Percentiles rank a stretch among this genome's conserved stretches.
Conservation (phyloP, 2,329 filamentous ascomycete genomes). For the Samsoniella hepiali region DNA sequence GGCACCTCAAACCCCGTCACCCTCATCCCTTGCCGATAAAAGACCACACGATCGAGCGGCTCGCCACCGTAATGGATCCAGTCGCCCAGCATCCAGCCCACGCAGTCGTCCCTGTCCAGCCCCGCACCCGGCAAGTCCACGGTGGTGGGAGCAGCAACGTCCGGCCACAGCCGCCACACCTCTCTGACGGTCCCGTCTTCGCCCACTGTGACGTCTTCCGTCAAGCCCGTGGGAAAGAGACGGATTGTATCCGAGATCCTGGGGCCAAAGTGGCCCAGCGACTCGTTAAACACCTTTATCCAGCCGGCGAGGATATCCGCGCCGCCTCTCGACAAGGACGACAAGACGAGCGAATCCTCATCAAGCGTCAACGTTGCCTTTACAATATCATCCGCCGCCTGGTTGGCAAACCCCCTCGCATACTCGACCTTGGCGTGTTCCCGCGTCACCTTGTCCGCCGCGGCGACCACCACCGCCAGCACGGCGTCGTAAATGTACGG, state of each 20-base stretch:
- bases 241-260: conserved; percentile 23
- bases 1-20: conserved; percentile 34
- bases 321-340: conserved; percentile 24
- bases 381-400: conserved; percentile 9
- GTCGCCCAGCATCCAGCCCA: conserved; percentile 32
- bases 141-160: conserved; percentile 12
- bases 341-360: conserved; percentile 26
- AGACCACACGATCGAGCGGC: conserved; percentile 32
- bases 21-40: conserved; percentile 27
- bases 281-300: conserved; percentile 23
- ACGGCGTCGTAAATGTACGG: conserved; percentile 28
- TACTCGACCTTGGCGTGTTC: conserved; percentile 26
- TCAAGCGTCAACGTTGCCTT: conserved; percentile 26
- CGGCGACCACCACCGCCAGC: conserved; percentile 28
- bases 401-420: conserved; percentile 19
- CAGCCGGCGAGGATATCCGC: conserved; percentile 25
- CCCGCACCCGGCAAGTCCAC: conserved; percentile 30
- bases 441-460: conserved; percentile 29
- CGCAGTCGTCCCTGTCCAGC: conserved; percentile 26
- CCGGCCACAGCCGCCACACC: conserved; percentile 31
- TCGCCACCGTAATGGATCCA: conserved; percentile 36
- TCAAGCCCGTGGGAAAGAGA: conserved; percentile 27
- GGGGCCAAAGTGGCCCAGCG: conserved; percentile 26
- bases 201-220: conserved; percentile 15
- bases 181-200: conserved; percentile 22